Base-by-base conservation (phyloP, 1,284 basidiomycete genomes). In the Xerocomus amazonicus region DNA sequence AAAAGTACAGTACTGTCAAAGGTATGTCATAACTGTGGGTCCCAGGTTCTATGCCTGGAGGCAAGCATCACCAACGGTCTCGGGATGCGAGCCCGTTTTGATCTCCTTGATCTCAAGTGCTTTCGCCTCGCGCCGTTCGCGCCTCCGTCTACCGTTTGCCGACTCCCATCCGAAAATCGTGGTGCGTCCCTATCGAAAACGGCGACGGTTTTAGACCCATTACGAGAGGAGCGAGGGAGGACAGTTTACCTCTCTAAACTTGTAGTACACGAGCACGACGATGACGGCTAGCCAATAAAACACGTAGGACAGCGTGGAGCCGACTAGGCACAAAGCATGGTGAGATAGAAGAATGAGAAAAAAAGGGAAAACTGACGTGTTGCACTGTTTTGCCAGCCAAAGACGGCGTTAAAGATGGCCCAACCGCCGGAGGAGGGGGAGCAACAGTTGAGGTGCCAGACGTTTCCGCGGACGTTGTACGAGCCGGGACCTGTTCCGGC, bases 391-490 rank as follows among this genome's bases (percentile, higher is more conserved):
- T 79, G 78, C 88, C 87, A 90, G 2, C 88, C 88, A 59, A 91
- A 77, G 57, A 90, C 74, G 28, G 83, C 83, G 42, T 73, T 72
- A 66, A 92, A 90, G 56, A 92, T 77, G n/a, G 75, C 72, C 88
- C 88, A 92, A 8, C 84, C 81, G 41, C 69, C 78, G 0, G 90
- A 82, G 68, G 81, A 84, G 65, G 32, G 4, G 6, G 9, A 13
- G 14, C 92, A 93, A 70, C 90, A 94, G 52, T 88, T 70, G 45
- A 95, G 74, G 65, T 92, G 87, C 92, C 91, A 95, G 6, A 96
- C 88, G 61, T 80, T 90, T 12, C 87, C 87, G 50, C 77, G 77
- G 9, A 93, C 87, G 55, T 81, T 72, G 74, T 81, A 96, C 5
- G 84, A 83, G 4, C 92, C 92, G 0, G 92, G 90, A 0, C 92